Percentiles rank a stretch among this genome's conserved stretches.
These are phyloP conservation scores for Holtermannia corniformis DNA, from an alignment of 768 basidiomycete genomes.

Conservation along the genomic window DNA sequence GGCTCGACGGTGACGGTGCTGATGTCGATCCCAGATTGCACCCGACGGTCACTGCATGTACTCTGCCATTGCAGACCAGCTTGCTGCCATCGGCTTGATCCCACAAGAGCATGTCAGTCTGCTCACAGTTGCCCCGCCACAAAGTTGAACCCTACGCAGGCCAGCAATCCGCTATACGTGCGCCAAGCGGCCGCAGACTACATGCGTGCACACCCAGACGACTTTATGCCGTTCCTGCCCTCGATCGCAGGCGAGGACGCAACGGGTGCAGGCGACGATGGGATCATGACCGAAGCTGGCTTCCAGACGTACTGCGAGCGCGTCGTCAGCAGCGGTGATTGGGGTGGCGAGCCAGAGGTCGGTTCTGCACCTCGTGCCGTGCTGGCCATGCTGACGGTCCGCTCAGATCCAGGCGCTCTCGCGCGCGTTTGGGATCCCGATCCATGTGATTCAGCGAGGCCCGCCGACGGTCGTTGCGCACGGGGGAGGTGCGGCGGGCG, in stretches of 20 bases:
- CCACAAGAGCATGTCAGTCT: conserved; percentile 42
- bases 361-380: conserved; percentile 8
- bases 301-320: conserved; percentile 66
- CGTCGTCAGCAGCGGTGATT: conserved; percentile 73
- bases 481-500: conserved; percentile 46
- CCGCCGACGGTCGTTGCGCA: conserved; percentile 77
- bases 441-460: conserved; percentile 81
- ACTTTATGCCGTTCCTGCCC: conserved; percentile 89
- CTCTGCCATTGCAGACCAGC: conserved; percentile 87
- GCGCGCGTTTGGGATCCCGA: conserved; percentile 67
- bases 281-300: conserved; percentile 55
- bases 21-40: conserved; percentile 52
- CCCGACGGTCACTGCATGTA: conserved; percentile 96
- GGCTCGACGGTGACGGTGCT: neutral
- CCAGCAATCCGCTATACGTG: conserved; percentile 34
- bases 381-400: neutral
- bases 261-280: conserved; percentile 54
- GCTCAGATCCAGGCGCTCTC: conserved; percentile 68
- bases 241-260: conserved; percentile 59
- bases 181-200: conserved; percentile 68
- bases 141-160: no score
- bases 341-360: conserved; percentile 93
- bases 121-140: neutral
- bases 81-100: conserved; percentile 60
- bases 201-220: conserved; percentile 70